Conservation (phyloP, 768 basidiomycete species). For the Lentinula sp. region DNA sequence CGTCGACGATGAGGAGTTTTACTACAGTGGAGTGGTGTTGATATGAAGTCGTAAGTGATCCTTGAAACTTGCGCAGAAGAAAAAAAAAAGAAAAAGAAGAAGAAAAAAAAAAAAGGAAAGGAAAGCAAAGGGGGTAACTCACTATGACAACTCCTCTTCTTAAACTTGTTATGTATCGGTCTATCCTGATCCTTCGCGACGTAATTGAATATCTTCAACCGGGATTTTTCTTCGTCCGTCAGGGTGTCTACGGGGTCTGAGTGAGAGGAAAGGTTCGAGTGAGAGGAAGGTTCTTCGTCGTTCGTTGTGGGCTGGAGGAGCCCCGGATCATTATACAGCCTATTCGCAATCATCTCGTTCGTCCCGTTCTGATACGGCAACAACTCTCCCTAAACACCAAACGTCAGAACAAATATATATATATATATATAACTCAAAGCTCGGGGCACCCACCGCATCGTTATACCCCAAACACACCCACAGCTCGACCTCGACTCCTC, state of each 20-base stretch:
- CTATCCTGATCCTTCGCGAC: slow-evolving; percentile 57
- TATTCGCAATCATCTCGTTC: slow-evolving; percentile 61
- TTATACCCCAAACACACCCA: slow-evolving; percentile 55
- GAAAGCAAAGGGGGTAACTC: no score
- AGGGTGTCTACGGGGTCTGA: no score
- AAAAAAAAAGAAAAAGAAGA: background rate
- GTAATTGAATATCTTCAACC: slow-evolving; percentile 51
- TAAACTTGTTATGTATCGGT: slow-evolving; percentile 59
- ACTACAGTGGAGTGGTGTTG: slow-evolving; percentile 25
- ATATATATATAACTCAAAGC: no score
- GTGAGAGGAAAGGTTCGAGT: no score
- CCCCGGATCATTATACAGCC: slow-evolving; percentile 37
- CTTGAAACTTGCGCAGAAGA: background rate
- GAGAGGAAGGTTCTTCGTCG: slow-evolving; percentile 23
- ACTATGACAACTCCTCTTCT: slow-evolving; percentile 68
- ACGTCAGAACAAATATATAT: no score
- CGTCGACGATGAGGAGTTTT: slow-evolving; percentile 65
- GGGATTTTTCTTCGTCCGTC: slow-evolving; percentile 31
- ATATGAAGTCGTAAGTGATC: no score
- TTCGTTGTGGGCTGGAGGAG: background rate
- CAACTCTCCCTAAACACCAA: slow-evolving; percentile 37
- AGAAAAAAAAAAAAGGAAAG: background rate
- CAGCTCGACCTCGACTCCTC: slow-evolving; percentile 54
- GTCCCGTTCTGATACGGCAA: slow-evolving; percentile 68
- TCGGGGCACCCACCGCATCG: slow-evolving; percentile 39